phyloP scores from a whole-genome alignment of 257 asterid genomes.

The Ilex aquifolium region DNA sequence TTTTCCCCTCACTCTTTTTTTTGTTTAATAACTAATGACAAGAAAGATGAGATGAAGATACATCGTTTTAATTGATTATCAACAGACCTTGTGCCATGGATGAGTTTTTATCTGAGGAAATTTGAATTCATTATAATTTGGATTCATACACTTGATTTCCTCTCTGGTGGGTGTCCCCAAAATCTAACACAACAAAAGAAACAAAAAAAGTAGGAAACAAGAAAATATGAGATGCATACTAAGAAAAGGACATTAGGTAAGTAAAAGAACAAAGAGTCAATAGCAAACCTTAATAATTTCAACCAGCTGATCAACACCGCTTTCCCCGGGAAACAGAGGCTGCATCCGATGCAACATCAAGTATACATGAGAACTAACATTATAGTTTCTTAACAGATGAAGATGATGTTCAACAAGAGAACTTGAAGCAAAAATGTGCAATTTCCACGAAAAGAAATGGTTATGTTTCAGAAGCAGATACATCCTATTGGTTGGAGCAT shows the following conservation, averaged over 20 bases:
- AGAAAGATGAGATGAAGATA: background rate
- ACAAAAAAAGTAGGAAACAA: background rate
- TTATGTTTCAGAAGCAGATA: too few species aligned
- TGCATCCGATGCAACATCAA: constrained; percentile 16
- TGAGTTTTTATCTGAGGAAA: constrained; percentile 92
- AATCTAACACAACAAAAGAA: constrained; percentile 30
- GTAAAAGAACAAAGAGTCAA: background rate
- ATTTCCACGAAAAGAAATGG: too few species aligned
- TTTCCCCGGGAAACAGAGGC: constrained; percentile 97
- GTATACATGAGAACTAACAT: background rate
- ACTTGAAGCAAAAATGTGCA: too few species aligned
- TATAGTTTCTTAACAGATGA: background rate
- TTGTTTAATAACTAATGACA: background rate
- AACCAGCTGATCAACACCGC: constrained; percentile 85
- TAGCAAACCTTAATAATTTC: constrained; percentile 70
- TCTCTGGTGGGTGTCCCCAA: constrained; percentile 92
- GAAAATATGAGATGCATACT: constrained; percentile 5
- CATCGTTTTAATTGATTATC: background rate
- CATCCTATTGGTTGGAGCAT: too few species aligned
- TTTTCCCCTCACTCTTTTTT: too few species aligned
- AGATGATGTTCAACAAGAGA: background rate
- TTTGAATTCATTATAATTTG: constrained; percentile 75
- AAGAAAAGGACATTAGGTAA: background rate
- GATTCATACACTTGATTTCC: constrained; percentile 96
- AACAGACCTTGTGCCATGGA: constrained; percentile 91